A percentile compares a stretch with the other conserved stretches of the same genome.
phyloP scores from a whole-genome alignment of 2,329 filamentous ascomycete species.

The Claviceps sp. region DNA sequence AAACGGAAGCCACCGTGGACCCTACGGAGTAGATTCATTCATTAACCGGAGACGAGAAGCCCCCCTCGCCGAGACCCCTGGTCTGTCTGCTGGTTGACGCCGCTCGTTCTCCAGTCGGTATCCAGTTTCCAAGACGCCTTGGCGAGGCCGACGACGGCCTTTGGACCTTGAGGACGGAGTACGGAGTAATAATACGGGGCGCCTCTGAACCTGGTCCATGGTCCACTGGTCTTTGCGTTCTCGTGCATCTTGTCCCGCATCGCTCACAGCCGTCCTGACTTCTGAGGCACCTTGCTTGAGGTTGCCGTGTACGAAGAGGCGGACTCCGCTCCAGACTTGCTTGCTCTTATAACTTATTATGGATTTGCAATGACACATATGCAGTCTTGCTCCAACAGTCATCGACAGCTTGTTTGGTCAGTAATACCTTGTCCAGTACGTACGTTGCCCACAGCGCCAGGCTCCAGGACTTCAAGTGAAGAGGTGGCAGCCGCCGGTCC shows the following conservation, averaged over 20 bases:
- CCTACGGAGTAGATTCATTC: constrained; percentile 4
- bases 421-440: background rate
- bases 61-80: constrained; percentile 5
- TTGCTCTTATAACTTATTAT: background rate
- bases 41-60: constrained; percentile 7
- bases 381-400: background rate
- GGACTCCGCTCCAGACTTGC: constrained; percentile 7
- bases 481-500: constrained; percentile 2
- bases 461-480: background rate
- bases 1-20: constrained; percentile 7
- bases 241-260: constrained; percentile 4
- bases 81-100: background rate
- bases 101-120: constrained; percentile 1
- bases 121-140: constrained; percentile 3
- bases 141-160: background rate
- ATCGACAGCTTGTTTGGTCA: background rate
- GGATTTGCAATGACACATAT: background rate
- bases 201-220: constrained; percentile 3
- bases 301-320: background rate
- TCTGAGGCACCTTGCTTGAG: constrained; percentile 8
- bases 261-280: constrained; percentile 8
- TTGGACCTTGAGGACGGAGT: background rate
- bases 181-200: background rate
- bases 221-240: background rate
- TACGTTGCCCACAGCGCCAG: constrained; percentile 2